Evolutionary conservation across 2,329 filamentous ascomycete genomes (phyloP).

Genomic region (Cladophialophora yegresii): DNA sequence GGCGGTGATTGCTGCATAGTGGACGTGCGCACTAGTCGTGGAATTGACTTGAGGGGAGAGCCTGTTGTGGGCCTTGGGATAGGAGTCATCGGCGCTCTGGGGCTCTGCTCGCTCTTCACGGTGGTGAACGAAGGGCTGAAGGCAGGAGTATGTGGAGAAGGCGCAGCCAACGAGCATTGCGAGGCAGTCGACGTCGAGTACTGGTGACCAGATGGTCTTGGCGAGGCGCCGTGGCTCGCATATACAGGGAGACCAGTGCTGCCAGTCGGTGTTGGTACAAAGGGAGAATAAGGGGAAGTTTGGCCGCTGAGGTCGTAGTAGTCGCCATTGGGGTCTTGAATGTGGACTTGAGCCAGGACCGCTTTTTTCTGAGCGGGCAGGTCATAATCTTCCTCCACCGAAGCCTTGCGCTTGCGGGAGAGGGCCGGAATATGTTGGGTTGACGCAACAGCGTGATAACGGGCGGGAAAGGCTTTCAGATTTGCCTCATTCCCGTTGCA

Average conservation of each 20-base stretch:
- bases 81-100: constrained; percentile 46
- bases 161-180: constrained; percentile 51
- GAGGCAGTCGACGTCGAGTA: constrained; percentile 47
- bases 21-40: constrained; percentile 67
- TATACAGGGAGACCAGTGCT: constrained; percentile 46
- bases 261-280: constrained; percentile 52
- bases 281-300: constrained; percentile 51
- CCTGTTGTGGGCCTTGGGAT: constrained; percentile 44
- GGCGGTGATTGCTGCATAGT: constrained; percentile 61
- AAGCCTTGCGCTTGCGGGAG: constrained; percentile 29
- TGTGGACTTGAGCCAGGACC: constrained; percentile 48
- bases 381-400: constrained; percentile 51
- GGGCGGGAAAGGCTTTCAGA: constrained; percentile 14
- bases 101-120: constrained; percentile 49
- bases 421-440: constrained; percentile 19
- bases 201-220: constrained; percentile 46
- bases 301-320: constrained; percentile 55
- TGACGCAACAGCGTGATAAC: constrained; percentile 21
- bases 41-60: constrained; percentile 54
- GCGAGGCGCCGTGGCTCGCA: constrained; percentile 44
- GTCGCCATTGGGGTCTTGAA: constrained; percentile 56
- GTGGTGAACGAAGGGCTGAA: constrained; percentile 54
- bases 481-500: constrained; percentile 15
- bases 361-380: constrained; percentile 53
- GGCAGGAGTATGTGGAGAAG: constrained; percentile 51